Evolutionary conservation across 352 stramenopile species (phyloP), one percentile per base, ranked within the genome.

Genomic region (Phytophthora capsici): DNA sequence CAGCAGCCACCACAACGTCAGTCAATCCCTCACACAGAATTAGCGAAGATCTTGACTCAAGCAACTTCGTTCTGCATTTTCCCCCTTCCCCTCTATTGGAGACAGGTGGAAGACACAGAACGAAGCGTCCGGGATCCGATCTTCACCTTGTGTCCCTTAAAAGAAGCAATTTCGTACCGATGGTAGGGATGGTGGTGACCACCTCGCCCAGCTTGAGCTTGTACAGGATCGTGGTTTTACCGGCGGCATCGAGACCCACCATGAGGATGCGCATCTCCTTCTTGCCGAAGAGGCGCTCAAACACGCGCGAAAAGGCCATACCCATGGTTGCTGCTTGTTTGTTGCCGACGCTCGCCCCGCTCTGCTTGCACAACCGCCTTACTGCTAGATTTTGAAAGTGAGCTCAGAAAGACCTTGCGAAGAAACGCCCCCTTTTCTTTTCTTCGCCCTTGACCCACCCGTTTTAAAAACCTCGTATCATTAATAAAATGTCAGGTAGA

Each of bases 241-340:
- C 98, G 23, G 98, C 98, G 81, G 98, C 99, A 77, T 99, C 98
- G 23, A 99, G 88, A 59, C 98, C 98, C 10, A 99, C 81, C 86
- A 99, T 99, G n/a, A 99, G 82, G 75, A 99, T 99, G 61, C 98
- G 92, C 58, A 99, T 98, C 88, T 99, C 98, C 76, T 99, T 99
- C 70, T 94, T 98, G 53, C 98, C 97, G 83, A 99, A 99, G 66
- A 99, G 90, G 71, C 82, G 89, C 69, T 99, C 94, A 82, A 99
- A 99, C 58, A 99, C 72, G 74, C 93, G 87, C 73, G 88, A 98
- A 79, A 99, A 98, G 52, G 98, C 83, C 70, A 99, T 98, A 53
- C 98, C 98, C 98, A 99, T 99, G 77, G 71, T 91, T 88, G 66
- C 77, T 75, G 41, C 32, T 32, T 66, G 26, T 10, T 69, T 38